phyloP scores from a whole-genome alignment of 2,329 filamentous ascomycete genomes.

The Colletotrichum sp. region DNA sequence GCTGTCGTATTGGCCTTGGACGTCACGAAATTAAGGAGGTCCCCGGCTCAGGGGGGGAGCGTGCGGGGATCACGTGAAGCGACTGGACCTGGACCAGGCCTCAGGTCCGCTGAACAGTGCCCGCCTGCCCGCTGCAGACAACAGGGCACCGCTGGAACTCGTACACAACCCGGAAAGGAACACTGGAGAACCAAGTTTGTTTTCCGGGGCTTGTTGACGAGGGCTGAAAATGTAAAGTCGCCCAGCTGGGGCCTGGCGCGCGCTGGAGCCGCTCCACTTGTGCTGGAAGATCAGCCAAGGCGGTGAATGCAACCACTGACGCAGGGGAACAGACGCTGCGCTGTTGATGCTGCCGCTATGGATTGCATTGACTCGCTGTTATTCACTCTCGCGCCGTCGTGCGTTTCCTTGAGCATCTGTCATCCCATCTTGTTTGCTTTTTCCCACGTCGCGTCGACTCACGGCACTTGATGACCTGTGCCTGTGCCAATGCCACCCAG shows the following conservation, averaged over 20 bases:
- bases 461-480: neutral
- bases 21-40: conserved; percentile 19
- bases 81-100: neutral
- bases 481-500: neutral
- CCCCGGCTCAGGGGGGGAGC: neutral
- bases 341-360: neutral
- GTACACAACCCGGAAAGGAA: neutral
- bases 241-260: neutral
- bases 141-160: neutral
- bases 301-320: neutral
- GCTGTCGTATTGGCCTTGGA: conserved; percentile 3
- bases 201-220: conserved; percentile 12
- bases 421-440: neutral
- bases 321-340: neutral
- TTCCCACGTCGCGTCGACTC: neutral
- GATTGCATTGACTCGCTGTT: neutral
- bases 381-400: neutral
- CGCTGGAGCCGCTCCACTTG: conserved; percentile 9
- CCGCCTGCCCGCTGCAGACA: neutral
- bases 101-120: neutral
- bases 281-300: conserved; percentile 3
- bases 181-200: conserved; percentile 1
- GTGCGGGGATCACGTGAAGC: neutral
- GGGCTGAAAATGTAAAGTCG: neutral
- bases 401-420: neutral